Conservation (phyloP, 805 yeast species). For the Clavispora carvajalis region DNA sequence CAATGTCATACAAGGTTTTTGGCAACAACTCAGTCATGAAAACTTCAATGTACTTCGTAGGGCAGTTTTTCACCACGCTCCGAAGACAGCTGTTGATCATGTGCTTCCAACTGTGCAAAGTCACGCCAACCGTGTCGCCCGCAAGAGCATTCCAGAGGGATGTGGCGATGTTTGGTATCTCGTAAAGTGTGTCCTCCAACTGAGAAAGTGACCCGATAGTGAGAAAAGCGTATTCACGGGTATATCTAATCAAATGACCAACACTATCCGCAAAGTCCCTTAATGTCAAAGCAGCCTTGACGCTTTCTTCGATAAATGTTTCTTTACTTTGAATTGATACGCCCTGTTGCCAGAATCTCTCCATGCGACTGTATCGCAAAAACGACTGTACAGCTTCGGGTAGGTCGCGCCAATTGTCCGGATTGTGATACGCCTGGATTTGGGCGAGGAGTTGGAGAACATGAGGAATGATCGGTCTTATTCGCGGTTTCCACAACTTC, state of each 20-base stretch:
- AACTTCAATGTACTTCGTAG: conserved; percentile 55
- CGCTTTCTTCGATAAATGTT: conserved; percentile 89
- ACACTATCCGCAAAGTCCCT: conserved; percentile 97
- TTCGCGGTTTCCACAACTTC: conserved; percentile 86
- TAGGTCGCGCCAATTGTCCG: conserved; percentile 81
- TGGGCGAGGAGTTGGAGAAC: conserved; percentile 82
- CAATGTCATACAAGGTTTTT: conserved; percentile 64
- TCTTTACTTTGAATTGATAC: conserved; percentile 91
- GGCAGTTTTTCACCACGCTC: conserved; percentile 85
- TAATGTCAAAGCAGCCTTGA: conserved; percentile 86
- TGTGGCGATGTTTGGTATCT: conserved; percentile 73
- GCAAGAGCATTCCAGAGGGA: conserved; percentile 83
- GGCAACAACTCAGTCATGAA: conserved; percentile 81
- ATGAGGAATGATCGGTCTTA: conserved; percentile 87
- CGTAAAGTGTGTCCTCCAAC: conserved; percentile 83
- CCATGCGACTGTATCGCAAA: conserved; percentile 84
- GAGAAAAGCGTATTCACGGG: conserved; percentile 90
- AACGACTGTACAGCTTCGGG: conserved; percentile 90
- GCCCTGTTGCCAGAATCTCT: conserved; percentile 98
- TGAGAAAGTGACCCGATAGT: conserved; percentile 87
- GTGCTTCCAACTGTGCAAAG: conserved; percentile 96
- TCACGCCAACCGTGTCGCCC: conserved; percentile 77
- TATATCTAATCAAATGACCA: conserved; percentile 91
- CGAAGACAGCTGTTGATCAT: conserved; percentile 87
- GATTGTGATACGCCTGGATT: conserved; percentile 91